Evolutionary conservation across 331 rosid species (phyloP).

Genomic region (Phaseolus coccineus): DNA sequence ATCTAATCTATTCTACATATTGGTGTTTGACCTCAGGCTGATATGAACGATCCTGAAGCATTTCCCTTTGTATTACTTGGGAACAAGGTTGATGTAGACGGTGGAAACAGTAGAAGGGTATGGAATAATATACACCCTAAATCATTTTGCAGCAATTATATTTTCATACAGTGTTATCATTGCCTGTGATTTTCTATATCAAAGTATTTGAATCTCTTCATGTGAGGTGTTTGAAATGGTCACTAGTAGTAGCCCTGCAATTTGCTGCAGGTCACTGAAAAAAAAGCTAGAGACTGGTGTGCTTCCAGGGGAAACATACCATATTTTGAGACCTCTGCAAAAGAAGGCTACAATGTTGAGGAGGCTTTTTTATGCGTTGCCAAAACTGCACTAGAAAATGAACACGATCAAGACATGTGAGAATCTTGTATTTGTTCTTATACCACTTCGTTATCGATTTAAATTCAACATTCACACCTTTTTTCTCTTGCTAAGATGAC

Average conservation of each 20-base stretch:
- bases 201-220: background rate
- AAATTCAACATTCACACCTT: background rate
- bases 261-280: slow-evolving; percentile 69
- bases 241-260: background rate
- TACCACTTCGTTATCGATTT: background rate
- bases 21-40: slow-evolving; percentile 59
- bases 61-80: slow-evolving; percentile 86
- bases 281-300: slow-evolving; percentile 84
- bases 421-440: slow-evolving; percentile 36
- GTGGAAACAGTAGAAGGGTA: slow-evolving; percentile 74
- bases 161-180: background rate
- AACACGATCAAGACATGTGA: slow-evolving; percentile 73
- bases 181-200: background rate
- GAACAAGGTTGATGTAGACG: slow-evolving; percentile 78
- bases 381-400: slow-evolving; percentile 65
- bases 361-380: slow-evolving; percentile 81
- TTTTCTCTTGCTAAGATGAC: background rate
- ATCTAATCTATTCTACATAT: slow-evolving; percentile 11
- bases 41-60: slow-evolving; percentile 56
- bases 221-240: background rate
- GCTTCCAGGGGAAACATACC: slow-evolving; percentile 77
- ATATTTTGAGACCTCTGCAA: slow-evolving; percentile 87
- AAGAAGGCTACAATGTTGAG: slow-evolving; percentile 72
- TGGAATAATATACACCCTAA: background rate
- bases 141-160: background rate